Conservation (phyloP, 2,329 filamentous ascomycete species). For the Trichophyton equinum region DNA sequence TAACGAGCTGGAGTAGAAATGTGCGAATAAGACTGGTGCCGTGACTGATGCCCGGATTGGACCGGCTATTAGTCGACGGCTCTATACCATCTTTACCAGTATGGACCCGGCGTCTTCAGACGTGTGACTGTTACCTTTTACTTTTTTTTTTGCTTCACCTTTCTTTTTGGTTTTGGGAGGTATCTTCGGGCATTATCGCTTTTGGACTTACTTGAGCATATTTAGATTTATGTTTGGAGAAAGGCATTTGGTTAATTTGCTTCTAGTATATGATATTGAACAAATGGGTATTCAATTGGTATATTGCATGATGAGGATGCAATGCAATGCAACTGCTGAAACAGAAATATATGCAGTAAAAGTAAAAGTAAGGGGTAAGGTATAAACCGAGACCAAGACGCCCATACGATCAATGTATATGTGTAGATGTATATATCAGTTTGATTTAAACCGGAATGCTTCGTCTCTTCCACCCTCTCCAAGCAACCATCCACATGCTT, state of each 20-base stretch:
- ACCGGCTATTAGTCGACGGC: slow-evolving; percentile 35
- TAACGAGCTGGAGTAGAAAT: slow-evolving; percentile 27
- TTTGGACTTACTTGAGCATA: too few species aligned
- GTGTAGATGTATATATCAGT: too few species aligned
- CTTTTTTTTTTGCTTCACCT: neutral
- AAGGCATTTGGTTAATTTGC: too few species aligned
- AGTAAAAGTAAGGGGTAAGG: too few species aligned
- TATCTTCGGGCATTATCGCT: neutral
- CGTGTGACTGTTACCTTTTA: slow-evolving; percentile 16
- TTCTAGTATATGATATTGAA: too few species aligned
- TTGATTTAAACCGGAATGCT: slow-evolving; percentile 52
- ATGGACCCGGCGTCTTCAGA: slow-evolving; percentile 35
- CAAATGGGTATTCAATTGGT: too few species aligned
- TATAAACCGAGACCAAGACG: too few species aligned
- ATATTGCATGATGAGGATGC: too few species aligned
- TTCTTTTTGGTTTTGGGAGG: neutral
- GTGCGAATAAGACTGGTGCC: slow-evolving; percentile 36
- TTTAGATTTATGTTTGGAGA: too few species aligned
- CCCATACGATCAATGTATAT: neutral
- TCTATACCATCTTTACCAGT: slow-evolving; percentile 40
- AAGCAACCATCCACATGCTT: slow-evolving; percentile 60
- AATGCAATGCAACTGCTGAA: too few species aligned
- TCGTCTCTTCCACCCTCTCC: slow-evolving; percentile 70
- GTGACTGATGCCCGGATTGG: slow-evolving; percentile 35
- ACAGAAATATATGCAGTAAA: too few species aligned